Evolutionary conservation across 1,284 basidiomycete genomes (phyloP), one percentile per base, ranked within the genome.

Genomic region (Cutaneotrichosporon sp.): DNA sequence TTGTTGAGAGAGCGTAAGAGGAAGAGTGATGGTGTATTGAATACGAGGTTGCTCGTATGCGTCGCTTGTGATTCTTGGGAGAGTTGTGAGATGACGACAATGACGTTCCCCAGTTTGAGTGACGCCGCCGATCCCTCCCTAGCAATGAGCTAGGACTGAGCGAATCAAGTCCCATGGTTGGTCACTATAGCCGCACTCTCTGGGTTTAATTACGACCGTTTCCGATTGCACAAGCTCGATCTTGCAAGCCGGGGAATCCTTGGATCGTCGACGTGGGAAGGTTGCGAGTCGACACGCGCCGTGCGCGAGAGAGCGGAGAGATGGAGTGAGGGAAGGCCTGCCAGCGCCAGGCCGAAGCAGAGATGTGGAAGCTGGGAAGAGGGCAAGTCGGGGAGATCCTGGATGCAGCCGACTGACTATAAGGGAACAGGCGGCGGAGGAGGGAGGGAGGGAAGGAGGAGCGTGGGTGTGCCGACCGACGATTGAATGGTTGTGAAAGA

Each of bases 141-240:
- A 50, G 25, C 8, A 50, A n/a, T 29, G 47, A 50, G 4, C 27
- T 29, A 1, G 47, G 47, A 31, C 47, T 50, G 16, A 50, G 47
- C 47, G 47, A 50, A 50, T 50, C 47, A 25, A 50, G 16, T 10
- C 47, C 47, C 47, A 50, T 50, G 25, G 16, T 50, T 31, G 25
- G 25, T 25, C 11, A 16, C 10, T 45, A n/a, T 10, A 22, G 20
- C 42, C 42, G 13, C 42, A 8, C n/a, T 20, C 38, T 4, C 18
- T 42, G 16, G 38, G 38, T 42, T 42, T 42, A 42, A 42, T 42
- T 42, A 42, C 16, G 18, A 4, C 38, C 16, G 38, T 42, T 42
- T 42, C 38, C 38, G 38, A 42, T 42, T 42, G 38, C 38, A 42
- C 8, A n/a, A n/a, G n/a, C n/a, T n/a, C n/a, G n/a, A n/a, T n/a